Evolutionary conservation across 148 eudicot genomes (phyloP), one percentile per base, ranked within the genome.

Genomic region (Rhododendron ferrugineum): DNA sequence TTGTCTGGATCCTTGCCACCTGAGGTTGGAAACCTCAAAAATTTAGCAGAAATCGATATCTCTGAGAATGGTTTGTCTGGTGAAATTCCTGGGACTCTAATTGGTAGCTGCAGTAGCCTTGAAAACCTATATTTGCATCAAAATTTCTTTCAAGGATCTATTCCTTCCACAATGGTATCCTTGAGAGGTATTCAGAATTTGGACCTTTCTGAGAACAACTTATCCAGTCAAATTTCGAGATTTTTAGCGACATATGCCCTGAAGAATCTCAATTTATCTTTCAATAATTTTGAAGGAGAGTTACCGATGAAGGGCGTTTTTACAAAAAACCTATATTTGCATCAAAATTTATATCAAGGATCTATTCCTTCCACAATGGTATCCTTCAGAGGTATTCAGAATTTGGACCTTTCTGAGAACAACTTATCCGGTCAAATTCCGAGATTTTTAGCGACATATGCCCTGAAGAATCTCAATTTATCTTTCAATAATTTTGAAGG

Each of bases 331-430:
- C n/a, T n/a, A n/a, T n/a, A n/a, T n/a, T n/a, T n/a, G n/a, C n/a
- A n/a, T n/a, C n/a, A n/a, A n/a, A n/a, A n/a, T n/a, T n/a, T n/a
- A n/a, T n/a, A n/a, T n/a, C n/a, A n/a, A n/a, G n/a, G n/a, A n/a
- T n/a, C n/a, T n/a, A n/a, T n/a, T n/a, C n/a, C n/a, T n/a, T n/a
- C n/a, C n/a, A n/a, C n/a, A n/a, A n/a, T n/a, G n/a, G n/a, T n/a
- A n/a, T n/a, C n/a, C n/a, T n/a, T n/a, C n/a, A n/a, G n/a, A n/a
- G n/a, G n/a, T n/a, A n/a, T n/a, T n/a, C n/a, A n/a, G n/a, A n/a
- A n/a, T n/a, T n/a, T 85, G 9, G 83, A 85, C 72, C 50, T 85
- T 80, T 85, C 87, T 28, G n/a, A 34, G 1, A 85, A 85, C 80
- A 85, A 85, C 30, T 80, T 85, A 22, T 70, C 87, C 3, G 87